Conservation (phyloP, 176 grass and related monocot species). For the Metroxylon sagu region DNA sequence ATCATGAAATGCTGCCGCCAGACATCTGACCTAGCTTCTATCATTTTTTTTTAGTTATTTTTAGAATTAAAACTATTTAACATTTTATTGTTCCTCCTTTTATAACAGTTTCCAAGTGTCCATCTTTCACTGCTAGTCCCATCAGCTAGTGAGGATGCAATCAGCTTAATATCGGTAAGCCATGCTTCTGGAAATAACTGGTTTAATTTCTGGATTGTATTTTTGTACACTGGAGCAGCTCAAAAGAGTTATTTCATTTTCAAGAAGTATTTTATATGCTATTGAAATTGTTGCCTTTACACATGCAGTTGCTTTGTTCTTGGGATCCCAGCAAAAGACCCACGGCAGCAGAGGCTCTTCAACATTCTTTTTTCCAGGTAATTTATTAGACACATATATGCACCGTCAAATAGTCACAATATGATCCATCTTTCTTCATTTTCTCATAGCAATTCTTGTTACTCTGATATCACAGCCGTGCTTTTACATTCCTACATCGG, state of each 20-base stretch:
- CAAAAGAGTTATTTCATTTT: background rate
- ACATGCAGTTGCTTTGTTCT: slow-evolving; percentile 69
- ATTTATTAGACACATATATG: background rate
- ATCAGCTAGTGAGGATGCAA: slow-evolving; percentile 59
- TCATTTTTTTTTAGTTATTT: background rate
- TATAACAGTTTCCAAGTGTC: slow-evolving; percentile 45
- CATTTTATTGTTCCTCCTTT: background rate
- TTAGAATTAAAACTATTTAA: background rate
- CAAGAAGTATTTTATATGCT: background rate
- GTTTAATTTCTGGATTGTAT: background rate
- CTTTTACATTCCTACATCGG: slow-evolving; percentile 83
- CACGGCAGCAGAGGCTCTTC: slow-evolving; percentile 75
- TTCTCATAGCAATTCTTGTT: background rate
- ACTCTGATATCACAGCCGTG: slow-evolving; percentile 46
- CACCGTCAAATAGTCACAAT: too few relatives aligned
- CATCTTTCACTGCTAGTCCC: slow-evolving; percentile 66
- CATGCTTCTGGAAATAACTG: background rate
- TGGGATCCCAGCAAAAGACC: slow-evolving; percentile 80
- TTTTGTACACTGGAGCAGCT: background rate
- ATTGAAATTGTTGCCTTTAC: background rate
- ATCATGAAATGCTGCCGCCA: too few relatives aligned
- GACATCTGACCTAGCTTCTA: background rate
- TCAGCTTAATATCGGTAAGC: slow-evolving; percentile 82
- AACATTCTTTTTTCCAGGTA: slow-evolving; percentile 98
- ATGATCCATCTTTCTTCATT: too few relatives aligned